Conservation (phyloP, 1,284 basidiomycete genomes). For the Retiboletus flavoniger region DNA sequence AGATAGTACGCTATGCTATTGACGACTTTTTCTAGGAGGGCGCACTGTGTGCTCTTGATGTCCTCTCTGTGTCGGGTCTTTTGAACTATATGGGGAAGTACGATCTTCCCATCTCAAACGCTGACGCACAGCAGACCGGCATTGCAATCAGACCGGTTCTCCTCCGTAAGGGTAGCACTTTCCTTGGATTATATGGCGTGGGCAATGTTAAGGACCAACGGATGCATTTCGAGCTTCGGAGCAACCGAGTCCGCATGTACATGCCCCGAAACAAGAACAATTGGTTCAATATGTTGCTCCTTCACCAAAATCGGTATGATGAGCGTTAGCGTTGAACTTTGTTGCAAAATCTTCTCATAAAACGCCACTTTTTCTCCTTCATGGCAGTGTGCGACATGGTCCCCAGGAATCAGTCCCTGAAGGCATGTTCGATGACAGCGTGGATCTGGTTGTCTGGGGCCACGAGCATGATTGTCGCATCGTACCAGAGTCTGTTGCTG, state of each 20-base stretch:
- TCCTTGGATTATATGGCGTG: slow-evolving; percentile 89
- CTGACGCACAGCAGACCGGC: slow-evolving; percentile 68
- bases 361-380: background rate
- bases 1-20: background rate
- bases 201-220: slow-evolving; percentile 96
- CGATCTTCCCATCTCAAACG: slow-evolving; percentile 62
- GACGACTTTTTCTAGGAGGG: slow-evolving; percentile 65
- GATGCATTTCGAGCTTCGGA: slow-evolving; percentile 93
- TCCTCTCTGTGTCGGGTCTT: slow-evolving; percentile 91
- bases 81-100: slow-evolving; percentile 98
- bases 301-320: slow-evolving; percentile 94
- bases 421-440: slow-evolving; percentile 94
- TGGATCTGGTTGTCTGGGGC: slow-evolving; percentile 95
- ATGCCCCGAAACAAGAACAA: slow-evolving; percentile 86
- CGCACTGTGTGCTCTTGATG: slow-evolving; percentile 91
- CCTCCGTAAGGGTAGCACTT: slow-evolving; percentile 84
- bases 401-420: slow-evolving; percentile 94
- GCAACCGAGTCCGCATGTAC: slow-evolving; percentile 94
- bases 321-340: slow-evolving; percentile 22
- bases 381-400: slow-evolving; percentile 82
- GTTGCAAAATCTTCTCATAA: slow-evolving; percentile 12
- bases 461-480: slow-evolving; percentile 99
- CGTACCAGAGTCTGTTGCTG: slow-evolving; percentile 85
- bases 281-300: slow-evolving; percentile 93
- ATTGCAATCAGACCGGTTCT: slow-evolving; percentile 90